Evolutionary conservation across 176 grass and related monocot genomes (phyloP).

Genomic region (Eleusine indica): DNA sequence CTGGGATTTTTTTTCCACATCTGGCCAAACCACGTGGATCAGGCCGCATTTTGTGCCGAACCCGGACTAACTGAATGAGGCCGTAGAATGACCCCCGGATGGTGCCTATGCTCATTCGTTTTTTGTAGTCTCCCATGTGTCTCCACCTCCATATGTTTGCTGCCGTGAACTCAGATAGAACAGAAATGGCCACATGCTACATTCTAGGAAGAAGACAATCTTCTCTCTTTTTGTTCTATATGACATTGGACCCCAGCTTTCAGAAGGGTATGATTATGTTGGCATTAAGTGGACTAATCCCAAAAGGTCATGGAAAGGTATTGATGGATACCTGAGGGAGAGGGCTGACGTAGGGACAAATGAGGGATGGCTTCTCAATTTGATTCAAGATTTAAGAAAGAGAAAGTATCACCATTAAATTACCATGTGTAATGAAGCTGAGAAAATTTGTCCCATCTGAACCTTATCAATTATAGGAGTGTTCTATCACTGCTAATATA

Average conservation of each 20-base stretch:
- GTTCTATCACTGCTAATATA: conserved; percentile 9
- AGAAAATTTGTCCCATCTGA: not conserved
- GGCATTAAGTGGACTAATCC: not conserved
- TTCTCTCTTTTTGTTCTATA: not conserved
- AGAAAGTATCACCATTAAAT: not conserved
- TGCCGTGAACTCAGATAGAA: not conserved
- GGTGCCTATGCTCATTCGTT: not conserved
- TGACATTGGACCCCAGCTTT: not conserved
- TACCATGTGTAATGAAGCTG: not conserved
- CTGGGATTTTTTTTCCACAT: too few relatives aligned
- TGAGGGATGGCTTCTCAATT: not conserved
- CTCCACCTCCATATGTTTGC: not conserved
- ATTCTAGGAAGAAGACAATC: not conserved
- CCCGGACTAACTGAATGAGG: too few relatives aligned
- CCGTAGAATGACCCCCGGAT: not conserved
- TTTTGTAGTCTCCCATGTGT: not conserved
- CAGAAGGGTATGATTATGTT: not conserved
- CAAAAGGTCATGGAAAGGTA: not conserved
- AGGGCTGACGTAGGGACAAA: not conserved
- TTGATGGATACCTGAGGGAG: not conserved
- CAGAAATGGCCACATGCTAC: not conserved
- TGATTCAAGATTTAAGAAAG: not conserved
- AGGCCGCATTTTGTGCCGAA: too few relatives aligned
- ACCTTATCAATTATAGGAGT: conserved; percentile 3
- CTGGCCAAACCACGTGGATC: too few relatives aligned